Conservation (phyloP, 768 basidiomycete species). For the Boletus subcaerulescens region DNA sequence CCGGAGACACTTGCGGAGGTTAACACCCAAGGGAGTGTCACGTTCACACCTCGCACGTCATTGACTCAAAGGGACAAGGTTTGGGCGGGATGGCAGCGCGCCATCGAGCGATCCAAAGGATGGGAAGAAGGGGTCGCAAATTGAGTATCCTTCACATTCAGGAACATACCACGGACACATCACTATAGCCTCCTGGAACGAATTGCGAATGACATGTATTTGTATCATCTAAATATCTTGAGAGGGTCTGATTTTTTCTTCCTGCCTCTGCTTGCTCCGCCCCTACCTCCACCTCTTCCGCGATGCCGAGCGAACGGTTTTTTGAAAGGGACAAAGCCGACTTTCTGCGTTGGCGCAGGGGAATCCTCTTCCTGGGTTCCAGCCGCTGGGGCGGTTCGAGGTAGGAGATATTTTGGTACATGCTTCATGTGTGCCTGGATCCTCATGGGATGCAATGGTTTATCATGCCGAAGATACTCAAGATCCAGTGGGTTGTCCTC, state of each 20-base stretch:
- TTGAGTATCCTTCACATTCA: conserved; percentile 6
- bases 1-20: conserved; percentile 84
- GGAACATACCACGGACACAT: neutral
- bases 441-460: conserved; percentile 85
- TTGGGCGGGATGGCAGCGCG: conserved; percentile 85
- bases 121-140: conserved; percentile 66
- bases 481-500: conserved; percentile 95
- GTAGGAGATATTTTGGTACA: conserved; percentile 89
- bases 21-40: conserved; percentile 76
- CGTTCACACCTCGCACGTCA: conserved; percentile 59
- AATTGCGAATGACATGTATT: neutral
- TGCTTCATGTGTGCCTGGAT: conserved; percentile 95
- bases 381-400: conserved; percentile 56
- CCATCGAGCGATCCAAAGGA: conserved; percentile 76
- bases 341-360: conserved; percentile 23
- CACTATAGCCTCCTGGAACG: neutral
- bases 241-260: conserved; percentile 81
- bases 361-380: conserved; percentile 34
- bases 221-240: conserved; percentile 53
- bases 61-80: conserved; percentile 56
- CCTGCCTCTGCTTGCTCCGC: conserved; percentile 35
- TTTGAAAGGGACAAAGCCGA: conserved; percentile 72
- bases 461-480: conserved; percentile 91
- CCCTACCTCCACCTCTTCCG: conserved; percentile 47
- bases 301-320: conserved; percentile 49